Conservation (phyloP, 73 alveolate species). For the Durusdinium trenchii region DNA sequence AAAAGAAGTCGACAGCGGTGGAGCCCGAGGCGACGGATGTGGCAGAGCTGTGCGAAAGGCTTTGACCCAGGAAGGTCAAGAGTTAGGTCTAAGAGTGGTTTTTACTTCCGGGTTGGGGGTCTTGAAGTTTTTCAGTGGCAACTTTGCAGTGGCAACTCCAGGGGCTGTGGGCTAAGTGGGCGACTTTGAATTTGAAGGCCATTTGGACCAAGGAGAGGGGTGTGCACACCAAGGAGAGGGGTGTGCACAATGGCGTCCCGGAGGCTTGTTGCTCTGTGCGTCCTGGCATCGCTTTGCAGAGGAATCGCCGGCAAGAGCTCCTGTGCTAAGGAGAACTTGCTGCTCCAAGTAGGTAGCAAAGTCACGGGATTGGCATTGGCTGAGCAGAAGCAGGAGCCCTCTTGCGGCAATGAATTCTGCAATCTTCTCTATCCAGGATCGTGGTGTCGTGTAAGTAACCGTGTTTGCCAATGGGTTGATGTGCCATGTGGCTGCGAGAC, state of each 20-base stretch:
- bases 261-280: not conserved
- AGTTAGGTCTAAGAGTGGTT: too few species aligned
- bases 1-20: too few species aligned
- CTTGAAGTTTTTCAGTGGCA: too few species aligned
- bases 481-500: constrained; percentile 27
- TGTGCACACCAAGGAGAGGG: too few species aligned
- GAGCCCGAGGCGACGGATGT: too few species aligned
- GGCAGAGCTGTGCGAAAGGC: too few species aligned
- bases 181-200: not conserved
- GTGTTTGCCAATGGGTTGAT: constrained; percentile 54
- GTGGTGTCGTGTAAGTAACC: constrained; percentile 13
- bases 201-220: not conserved
- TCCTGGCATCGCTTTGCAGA: not conserved
- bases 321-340: not conserved
- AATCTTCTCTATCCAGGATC: not conserved
- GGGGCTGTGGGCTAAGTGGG: too few species aligned
- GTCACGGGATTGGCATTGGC: not conserved
- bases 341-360: constrained; percentile 18
- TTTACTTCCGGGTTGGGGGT: too few species aligned
- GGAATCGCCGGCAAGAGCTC: not conserved
- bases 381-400: not conserved
- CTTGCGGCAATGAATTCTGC: constrained; percentile 26
- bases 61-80: too few species aligned
- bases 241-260: not conserved
- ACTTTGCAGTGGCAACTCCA: too few species aligned